Base-by-base conservation (phyloP, 2,329 filamentous ascomycete genomes). In the Fusarium cyanostomum region DNA sequence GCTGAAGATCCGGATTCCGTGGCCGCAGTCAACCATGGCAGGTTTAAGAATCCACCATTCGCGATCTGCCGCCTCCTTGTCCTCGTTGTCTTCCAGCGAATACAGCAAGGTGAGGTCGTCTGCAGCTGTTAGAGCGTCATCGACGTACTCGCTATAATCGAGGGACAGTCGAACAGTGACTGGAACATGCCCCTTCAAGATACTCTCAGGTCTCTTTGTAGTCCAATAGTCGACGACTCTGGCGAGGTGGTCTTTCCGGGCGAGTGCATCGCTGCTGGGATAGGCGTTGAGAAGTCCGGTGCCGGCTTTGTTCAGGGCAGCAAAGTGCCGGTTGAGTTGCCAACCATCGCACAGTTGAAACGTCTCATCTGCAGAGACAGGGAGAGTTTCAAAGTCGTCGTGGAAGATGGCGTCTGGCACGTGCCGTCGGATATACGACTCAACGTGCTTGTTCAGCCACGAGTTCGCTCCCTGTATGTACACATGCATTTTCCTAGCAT, bases 11-110 rank as follows among this genome's bases (percentile, higher is more conserved):
- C 75, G 71, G n/a, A 78, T 78, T 0, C 76, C 76, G 8, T 75
- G 72, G 1, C 76, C 77, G n/a, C 75, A 78, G 18, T 78, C 77
- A 9, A 78, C 72, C 57, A 78, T 64, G 0, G 77, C 76, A 2
- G 76, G 76, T 45, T 78, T 78, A 4, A 78, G 50, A 21, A 78
- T 78, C 77, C 76, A 78, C 75, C 77, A 78, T 28, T 77, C 72
- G 1, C 77, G 65, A 2, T 77, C 68, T 0, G 46, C 45, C 0
- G 71, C 30, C 1, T 63, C 58, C 41, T 69, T 76, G 8, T 30
- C 35, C 16, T 69, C 72, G 30, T 78, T 78, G 4, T 74, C 68
- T 26, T 77, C 74, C 0, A 78, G 71, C 0, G 75, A 77, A 34
- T 69, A 73, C 21, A 77, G 34, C 1, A 78, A 48, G 0, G 71